Base-by-base conservation (phyloP, 2,329 filamentous ascomycete species). In the Alternaria longipes region DNA sequence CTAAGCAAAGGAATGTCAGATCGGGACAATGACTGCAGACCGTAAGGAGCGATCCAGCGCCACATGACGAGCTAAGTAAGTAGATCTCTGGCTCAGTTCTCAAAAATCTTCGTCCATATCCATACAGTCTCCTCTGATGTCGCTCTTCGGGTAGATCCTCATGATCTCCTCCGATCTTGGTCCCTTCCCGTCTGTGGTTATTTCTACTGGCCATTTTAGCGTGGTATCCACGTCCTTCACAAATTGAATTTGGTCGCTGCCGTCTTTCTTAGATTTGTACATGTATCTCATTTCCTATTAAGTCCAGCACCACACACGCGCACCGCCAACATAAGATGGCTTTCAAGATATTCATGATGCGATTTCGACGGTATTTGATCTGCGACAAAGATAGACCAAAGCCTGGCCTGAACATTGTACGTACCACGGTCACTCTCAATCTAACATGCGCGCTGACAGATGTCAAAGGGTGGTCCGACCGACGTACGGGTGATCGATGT, bases 31-130 rank as follows among this genome's bases (percentile, higher is more conserved):
- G 64, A 72, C 58, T 62, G 53, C 56, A 54, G 41, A 45, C 64
- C 62, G 74, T 69, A 78, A 77, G 75, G 75, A 77, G 74, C 75
- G 64, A 58, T 42, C 42, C 42, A 65, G 45, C 62, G 56, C 65
- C 65, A 67, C 60, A 58, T 55, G 63, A 56, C 46, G 42, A 56
- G 61, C 65, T 71, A 66, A 60, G 66, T 63, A 67, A 67, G 68
- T 60, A 51, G 60, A 59, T 56, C 63, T 67, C 58, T 69, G 60
- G 45, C 56, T 42, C 54, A 8, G 12, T 11, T 38, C 41, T 51
- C 42, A 42, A 36, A 42, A 22, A 30, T 20, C 12, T 30, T 55
- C 28, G 24, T 16, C 44, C 12, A 7, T 22, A 20, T 41, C 3
- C 32, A 28, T 47, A 18, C 8, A 34, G n/a, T 38, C 3, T 11